A percentile compares a stretch with the other conserved stretches of the same genome.
Evolutionary conservation across 257 asterid species (phyloP).

Genomic region (Cordia subcordata): DNA sequence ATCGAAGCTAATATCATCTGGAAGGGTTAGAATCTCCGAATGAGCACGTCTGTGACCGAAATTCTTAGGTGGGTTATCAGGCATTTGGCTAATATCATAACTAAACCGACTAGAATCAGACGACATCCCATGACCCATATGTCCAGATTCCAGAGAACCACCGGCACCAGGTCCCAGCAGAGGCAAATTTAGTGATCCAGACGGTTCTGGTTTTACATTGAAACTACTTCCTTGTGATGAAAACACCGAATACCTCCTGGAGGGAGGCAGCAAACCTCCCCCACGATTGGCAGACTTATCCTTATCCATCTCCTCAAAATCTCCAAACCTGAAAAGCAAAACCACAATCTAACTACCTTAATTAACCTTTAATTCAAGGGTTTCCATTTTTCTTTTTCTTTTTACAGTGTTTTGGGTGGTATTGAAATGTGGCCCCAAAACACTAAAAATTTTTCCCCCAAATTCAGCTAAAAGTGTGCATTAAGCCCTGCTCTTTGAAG

Average conservation of each 20-base stretch:
- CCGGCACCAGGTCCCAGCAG: slow-evolving; percentile 47
- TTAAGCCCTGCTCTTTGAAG: background rate
- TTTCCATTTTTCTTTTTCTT: background rate
- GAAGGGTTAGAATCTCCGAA: slow-evolving; percentile 89
- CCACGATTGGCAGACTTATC: slow-evolving; percentile 45
- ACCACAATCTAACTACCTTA: background rate
- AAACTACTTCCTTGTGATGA: slow-evolving; percentile 48
- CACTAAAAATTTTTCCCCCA: background rate
- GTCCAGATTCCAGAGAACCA: slow-evolving; percentile 46
- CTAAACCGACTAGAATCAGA: slow-evolving; percentile 55
- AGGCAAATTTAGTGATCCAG: slow-evolving; percentile 52
- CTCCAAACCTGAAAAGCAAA: slow-evolving; percentile 6
- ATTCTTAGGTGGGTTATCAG: slow-evolving; percentile 80
- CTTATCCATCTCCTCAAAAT: slow-evolving; percentile 57
- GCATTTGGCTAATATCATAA: slow-evolving; percentile 85
- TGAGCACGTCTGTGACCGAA: slow-evolving; percentile 90
- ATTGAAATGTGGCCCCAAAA: background rate
- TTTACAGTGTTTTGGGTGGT: too few relatives aligned
- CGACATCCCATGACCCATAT: slow-evolving; percentile 45
- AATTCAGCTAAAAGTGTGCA: background rate
- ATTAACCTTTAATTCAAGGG: background rate
- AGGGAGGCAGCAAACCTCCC: slow-evolving; percentile 62
- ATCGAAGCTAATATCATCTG: slow-evolving; percentile 91
- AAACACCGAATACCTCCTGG: slow-evolving; percentile 61
- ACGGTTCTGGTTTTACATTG: slow-evolving; percentile 39